Percentiles rank a stretch among this genome's conserved stretches.
Evolutionary conservation across 345 rosid species (phyloP).

Genomic region (Heritiera fomes): DNA sequence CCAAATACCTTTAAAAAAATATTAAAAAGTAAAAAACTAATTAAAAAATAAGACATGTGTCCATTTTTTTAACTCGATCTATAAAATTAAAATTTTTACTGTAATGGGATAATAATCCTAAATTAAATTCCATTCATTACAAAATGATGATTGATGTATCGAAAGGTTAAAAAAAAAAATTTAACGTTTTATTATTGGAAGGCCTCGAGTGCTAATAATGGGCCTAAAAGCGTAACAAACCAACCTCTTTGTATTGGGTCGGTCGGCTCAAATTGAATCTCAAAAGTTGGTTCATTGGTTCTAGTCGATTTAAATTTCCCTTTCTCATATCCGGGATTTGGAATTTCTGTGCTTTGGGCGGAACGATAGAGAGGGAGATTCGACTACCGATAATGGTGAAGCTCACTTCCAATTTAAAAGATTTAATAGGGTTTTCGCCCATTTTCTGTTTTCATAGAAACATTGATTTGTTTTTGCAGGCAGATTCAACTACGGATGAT

Average conservation of each 20-base stretch:
- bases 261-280: neutral
- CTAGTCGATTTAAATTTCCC: neutral
- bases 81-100: too few relatives aligned
- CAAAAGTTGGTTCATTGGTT: neutral
- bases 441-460: neutral
- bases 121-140: too few relatives aligned
- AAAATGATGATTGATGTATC: too few relatives aligned
- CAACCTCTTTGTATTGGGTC: neutral
- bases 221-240: too few relatives aligned
- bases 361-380: neutral
- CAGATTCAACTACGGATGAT: constrained; percentile 53
- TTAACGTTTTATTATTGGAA: too few relatives aligned
- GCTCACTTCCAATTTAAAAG: neutral
- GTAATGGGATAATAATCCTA: too few relatives aligned
- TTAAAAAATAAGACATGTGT: too few relatives aligned
- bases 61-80: too few relatives aligned
- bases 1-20: too few relatives aligned
- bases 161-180: too few relatives aligned
- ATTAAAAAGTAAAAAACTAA: too few relatives aligned
- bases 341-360: neutral
- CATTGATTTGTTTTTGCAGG: constrained; percentile 33
- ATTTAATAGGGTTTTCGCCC: neutral
- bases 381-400: constrained; percentile 22
- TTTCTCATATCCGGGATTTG: neutral
- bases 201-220: too few relatives aligned